phyloP scores from a whole-genome alignment of 2,329 filamentous ascomycete species.

The Neobulgaria alba region DNA sequence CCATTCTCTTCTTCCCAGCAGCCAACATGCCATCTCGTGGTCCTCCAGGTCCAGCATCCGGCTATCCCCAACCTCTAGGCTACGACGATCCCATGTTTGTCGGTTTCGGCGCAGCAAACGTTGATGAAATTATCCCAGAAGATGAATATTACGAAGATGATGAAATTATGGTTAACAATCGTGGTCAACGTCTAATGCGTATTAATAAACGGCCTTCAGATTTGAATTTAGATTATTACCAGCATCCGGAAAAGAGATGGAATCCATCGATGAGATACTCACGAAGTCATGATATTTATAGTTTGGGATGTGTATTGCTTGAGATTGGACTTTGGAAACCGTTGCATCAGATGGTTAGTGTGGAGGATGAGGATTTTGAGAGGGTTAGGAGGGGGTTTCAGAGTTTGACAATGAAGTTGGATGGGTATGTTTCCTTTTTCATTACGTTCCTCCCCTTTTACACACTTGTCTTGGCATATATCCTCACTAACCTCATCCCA shows the following conservation, averaged over 20 bases:
- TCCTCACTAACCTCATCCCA: not conserved
- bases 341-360: conserved; percentile 26
- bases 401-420: conserved; percentile 17
- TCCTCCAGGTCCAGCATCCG: conserved; percentile 30
- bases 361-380: conserved; percentile 19
- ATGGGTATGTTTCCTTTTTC: conserved; percentile 16
- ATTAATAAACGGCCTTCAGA: conserved; percentile 29
- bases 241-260: conserved; percentile 21
- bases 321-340: conserved; percentile 43
- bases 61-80: conserved; percentile 18
- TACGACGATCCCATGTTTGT: conserved; percentile 30
- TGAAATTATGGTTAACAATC: conserved; percentile 17
- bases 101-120: conserved; percentile 33
- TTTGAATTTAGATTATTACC: conserved; percentile 23
- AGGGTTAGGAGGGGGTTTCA: conserved; percentile 17
- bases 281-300: conserved; percentile 36
- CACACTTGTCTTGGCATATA: not conserved
- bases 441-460: not conserved
- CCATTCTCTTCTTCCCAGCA: conserved; percentile 37
- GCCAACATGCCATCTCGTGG: conserved; percentile 26
- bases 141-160: conserved; percentile 22
- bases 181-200: conserved; percentile 28
- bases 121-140: conserved; percentile 22
- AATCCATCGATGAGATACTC: conserved; percentile 26
- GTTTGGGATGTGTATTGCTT: conserved; percentile 40